Evolutionary conservation across 1,284 basidiomycete species (phyloP), one percentile per base, ranked within the genome.

Genomic region (Sutorius eximius): DNA sequence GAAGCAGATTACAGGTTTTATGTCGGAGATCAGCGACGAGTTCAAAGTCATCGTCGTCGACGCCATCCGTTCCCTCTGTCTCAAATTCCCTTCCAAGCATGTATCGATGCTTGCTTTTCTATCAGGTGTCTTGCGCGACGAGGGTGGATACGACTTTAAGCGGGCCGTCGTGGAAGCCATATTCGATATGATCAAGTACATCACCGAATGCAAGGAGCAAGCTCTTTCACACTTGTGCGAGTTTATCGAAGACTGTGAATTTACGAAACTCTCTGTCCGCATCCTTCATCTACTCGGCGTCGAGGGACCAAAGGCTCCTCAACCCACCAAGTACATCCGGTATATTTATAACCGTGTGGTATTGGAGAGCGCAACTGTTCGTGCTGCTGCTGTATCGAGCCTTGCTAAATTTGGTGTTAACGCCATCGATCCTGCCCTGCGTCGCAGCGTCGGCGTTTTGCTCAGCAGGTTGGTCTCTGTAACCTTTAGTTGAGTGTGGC

Each of bases 31-130:
- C 74, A 96, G 93, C 62, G 97, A 99, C 74, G 97, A 99, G 75
- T 99, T 99, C 85, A 99, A 99, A 80, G 95, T 99, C 69, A 97
- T 99, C 74, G 97, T 99, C 52, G 96, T 99, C 59, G 95, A 98
- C 61, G 97, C 97, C 49, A 97, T 99, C 69, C 92, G 97, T 53
- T 95, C 95, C 16, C 85, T 99, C 43, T 98, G 95, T 75, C 87
- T 99, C 77, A 99, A 99, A 75, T 99, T 99, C 82, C 97, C 97
- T 1, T 77, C 88, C 45, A 99, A 99, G 78, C 95, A 99, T 72
- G 89, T 87, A 18, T 87, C 92, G 51, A 96, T 97, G 94, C 86
- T 98, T 52, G 84, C 89, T 3, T 98, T 98, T 86, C 82, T 98
- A 33, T 94, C 93, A 45, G 93, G 94, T 45, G 91, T 97, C 22